Evolutionary conservation across 148 eudicot genomes (phyloP).

Genomic region (Heliosperma pusillum): DNA sequence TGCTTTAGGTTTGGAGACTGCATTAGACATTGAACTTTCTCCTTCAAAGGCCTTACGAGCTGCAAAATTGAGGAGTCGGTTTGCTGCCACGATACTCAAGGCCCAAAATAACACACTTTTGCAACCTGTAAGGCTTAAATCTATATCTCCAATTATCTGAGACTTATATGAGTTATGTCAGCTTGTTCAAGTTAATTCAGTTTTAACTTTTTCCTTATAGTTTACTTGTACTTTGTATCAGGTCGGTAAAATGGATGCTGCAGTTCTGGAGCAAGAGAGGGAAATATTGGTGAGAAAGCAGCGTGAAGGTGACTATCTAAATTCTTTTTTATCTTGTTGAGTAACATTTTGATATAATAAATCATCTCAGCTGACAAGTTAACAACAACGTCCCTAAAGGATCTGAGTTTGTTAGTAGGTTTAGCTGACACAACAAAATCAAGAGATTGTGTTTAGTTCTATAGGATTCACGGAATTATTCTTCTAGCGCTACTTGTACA

Average conservation of each 20-base stretch:
- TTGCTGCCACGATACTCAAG: slow-evolving; percentile 69
- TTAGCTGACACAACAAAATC: not conserved
- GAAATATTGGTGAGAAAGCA: slow-evolving; percentile 52
- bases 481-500: not conserved
- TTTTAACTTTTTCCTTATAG: not conserved
- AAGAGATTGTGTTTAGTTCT: not conserved
- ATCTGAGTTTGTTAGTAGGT: not conserved
- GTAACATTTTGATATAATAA: not conserved
- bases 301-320: slow-evolving; percentile 44
- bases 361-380: not conserved
- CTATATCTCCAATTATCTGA: not conserved
- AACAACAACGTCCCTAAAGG: not conserved
- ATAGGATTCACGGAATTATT: not conserved
- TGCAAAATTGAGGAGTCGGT: slow-evolving; percentile 76
- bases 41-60: slow-evolving; percentile 73
- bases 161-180: not conserved
- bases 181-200: not conserved
- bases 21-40: slow-evolving; percentile 42
- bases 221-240: slow-evolving; percentile 16
- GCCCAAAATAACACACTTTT: slow-evolving; percentile 53
- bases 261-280: slow-evolving; percentile 46
- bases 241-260: slow-evolving; percentile 42
- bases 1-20: slow-evolving; percentile 36
- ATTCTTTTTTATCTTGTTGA: not conserved
- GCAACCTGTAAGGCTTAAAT: slow-evolving; percentile 37